phyloP scores from a whole-genome alignment of 2,329 filamentous ascomycete genomes.

The Fonsecaea nubica region DNA sequence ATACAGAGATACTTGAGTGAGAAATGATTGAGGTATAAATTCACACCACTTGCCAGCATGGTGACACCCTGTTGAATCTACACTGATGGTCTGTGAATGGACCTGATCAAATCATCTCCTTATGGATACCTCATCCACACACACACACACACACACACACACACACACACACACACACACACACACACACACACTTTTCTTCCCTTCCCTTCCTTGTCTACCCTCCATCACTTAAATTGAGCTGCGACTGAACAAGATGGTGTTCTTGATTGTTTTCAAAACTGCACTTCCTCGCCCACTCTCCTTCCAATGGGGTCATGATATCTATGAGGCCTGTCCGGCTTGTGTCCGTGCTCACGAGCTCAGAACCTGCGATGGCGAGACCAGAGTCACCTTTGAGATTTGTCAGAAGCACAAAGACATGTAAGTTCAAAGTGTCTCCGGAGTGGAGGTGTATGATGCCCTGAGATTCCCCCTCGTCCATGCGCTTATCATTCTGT shows the following conservation, averaged over 20 bases:
- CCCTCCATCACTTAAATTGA: conserved; percentile 1
- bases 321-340: conserved; percentile 28
- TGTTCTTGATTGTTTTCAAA: conserved; percentile 22
- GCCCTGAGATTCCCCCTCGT: not conserved
- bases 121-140: not conserved
- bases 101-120: not conserved
- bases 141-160: too few relatives aligned
- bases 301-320: conserved; percentile 24
- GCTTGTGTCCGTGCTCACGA: conserved; percentile 31
- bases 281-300: conserved; percentile 13
- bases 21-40: not conserved
- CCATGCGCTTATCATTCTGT: not conserved
- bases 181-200: not conserved
- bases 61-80: not conserved
- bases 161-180: too few relatives aligned
- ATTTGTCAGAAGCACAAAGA: conserved; percentile 27
- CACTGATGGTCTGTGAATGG: not conserved
- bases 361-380: conserved; percentile 28
- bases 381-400: conserved; percentile 28
- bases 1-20: not conserved
- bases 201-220: conserved; percentile 7
- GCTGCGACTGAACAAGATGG: conserved; percentile 19
- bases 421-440: conserved; percentile 17
- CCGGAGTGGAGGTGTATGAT: not conserved
- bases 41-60: not conserved